A percentile compares a stretch with the other conserved stretches of the same genome.
phyloP scores from a whole-genome alignment of 495 filamentous ascomycete species.

The Cenococcum geophilum region DNA sequence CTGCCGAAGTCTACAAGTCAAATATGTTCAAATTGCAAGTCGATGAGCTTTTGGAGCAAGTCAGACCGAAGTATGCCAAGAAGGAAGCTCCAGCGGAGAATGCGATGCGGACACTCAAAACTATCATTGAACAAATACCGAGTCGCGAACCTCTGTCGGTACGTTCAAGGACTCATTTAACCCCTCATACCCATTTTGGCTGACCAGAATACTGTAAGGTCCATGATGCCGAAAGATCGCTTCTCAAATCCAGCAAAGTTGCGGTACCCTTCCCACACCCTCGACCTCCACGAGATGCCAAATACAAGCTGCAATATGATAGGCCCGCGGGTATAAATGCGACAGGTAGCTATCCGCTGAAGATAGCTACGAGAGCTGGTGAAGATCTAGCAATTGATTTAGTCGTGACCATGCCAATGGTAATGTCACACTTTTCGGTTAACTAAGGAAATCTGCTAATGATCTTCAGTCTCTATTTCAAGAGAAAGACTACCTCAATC shows the following conservation, averaged over 20 bases:
- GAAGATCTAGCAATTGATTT: slow-evolving; percentile 63
- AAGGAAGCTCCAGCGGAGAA: slow-evolving; percentile 59
- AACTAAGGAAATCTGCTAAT: neutral
- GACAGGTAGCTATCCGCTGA: slow-evolving; percentile 77
- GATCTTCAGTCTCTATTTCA: slow-evolving; percentile 58
- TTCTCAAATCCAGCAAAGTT: slow-evolving; percentile 60
- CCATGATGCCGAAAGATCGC: slow-evolving; percentile 56
- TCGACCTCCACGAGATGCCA: slow-evolving; percentile 60
- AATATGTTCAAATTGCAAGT: slow-evolving; percentile 82
- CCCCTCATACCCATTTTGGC: neutral
- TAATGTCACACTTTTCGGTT: slow-evolving; percentile 24
- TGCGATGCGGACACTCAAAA: slow-evolving; percentile 65
- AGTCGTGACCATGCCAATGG: slow-evolving; percentile 72
- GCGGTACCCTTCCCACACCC: slow-evolving; percentile 76
- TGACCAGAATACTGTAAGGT: slow-evolving; percentile 44
- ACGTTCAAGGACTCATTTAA: slow-evolving; percentile 15
- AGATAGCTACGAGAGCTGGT: slow-evolving; percentile 60
- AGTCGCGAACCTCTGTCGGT: slow-evolving; percentile 51
- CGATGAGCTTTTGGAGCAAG: slow-evolving; percentile 69
- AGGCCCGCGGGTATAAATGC: slow-evolving; percentile 77
- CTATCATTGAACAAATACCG: slow-evolving; percentile 65
- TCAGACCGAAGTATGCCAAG: slow-evolving; percentile 62
- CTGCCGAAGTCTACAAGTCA: slow-evolving; percentile 49
- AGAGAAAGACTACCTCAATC: slow-evolving; percentile 89
- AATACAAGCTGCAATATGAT: slow-evolving; percentile 73